These are phyloP conservation scores for Cryptosporidium ubiquitum DNA, from an alignment of 169 alveolate genomes.

Conservation along the genomic window DNA sequence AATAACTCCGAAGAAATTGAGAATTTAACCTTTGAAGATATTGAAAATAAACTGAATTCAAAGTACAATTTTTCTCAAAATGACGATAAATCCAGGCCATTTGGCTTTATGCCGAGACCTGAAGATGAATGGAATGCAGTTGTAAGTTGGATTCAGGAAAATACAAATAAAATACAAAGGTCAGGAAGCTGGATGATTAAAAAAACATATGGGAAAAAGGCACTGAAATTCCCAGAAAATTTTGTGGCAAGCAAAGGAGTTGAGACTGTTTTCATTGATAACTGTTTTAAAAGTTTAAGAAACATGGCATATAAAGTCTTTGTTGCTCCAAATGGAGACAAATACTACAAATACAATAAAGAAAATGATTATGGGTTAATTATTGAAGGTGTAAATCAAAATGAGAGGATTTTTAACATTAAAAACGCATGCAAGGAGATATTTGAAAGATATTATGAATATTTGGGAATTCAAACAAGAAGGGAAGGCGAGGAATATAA, in stretches of 20 bases:
- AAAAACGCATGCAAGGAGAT: constrained; percentile 14
- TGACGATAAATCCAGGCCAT: constrained; percentile 5
- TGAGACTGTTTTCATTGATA: constrained; percentile 1
- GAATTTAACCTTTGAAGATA: not conserved
- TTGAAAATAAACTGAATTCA: not conserved
- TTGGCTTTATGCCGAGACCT: constrained; percentile 29
- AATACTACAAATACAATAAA: constrained; percentile 21
- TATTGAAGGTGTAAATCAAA: constrained; percentile 40
- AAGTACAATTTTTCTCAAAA: not conserved
- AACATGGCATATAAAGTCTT: constrained; percentile 10
- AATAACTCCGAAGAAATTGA: constrained; percentile 3
- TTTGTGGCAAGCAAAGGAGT: constrained; percentile 46
- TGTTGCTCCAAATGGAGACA: constrained; percentile 68
- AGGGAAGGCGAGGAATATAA: not conserved
- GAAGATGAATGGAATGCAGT: constrained; percentile 67
- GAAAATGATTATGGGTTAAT: constrained; percentile 20
- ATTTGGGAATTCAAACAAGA: constrained; percentile 20
- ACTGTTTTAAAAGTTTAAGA: constrained; percentile 16
- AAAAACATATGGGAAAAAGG: not conserved
- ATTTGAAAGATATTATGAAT: constrained; percentile 37
- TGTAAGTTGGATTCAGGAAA: constrained; percentile 27
- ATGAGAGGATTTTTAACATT: constrained; percentile 2
- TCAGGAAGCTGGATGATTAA: constrained; percentile 15
- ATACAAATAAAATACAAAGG: not conserved
- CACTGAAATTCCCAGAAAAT: not conserved